phyloP scores from a whole-genome alignment of 1,139 yeast species.

The Geotrichum australiense region DNA sequence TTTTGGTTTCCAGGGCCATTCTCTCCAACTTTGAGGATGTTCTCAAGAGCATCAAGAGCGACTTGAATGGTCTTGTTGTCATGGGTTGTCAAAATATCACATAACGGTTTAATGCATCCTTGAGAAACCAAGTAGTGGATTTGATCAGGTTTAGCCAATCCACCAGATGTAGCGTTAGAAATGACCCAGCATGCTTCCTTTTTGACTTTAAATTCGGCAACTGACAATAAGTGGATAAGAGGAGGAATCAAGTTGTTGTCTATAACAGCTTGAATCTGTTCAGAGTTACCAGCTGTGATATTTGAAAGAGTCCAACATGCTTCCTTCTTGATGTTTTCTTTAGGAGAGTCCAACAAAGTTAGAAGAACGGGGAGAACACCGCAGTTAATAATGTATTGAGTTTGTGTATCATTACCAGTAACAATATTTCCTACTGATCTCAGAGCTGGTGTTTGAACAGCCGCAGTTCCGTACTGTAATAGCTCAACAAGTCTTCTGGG shows the following conservation, averaged over 20 bases:
- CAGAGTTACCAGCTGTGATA: constrained; percentile 93
- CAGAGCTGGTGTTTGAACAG: constrained; percentile 94
- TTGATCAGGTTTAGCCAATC: constrained; percentile 85
- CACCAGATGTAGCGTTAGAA: constrained; percentile 96
- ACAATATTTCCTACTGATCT: constrained; percentile 98
- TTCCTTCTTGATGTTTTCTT: constrained; percentile 91
- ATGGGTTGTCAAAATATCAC: constrained; percentile 82
- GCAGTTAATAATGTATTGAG: constrained; percentile 89
- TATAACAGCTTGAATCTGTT: constrained; percentile 94
- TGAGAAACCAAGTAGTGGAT: constrained; percentile 66
- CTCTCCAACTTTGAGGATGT: constrained; percentile 91
- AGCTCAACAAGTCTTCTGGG: constrained; percentile 92
- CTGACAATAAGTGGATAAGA: constrained; percentile 67
- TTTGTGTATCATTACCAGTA: constrained; percentile 92
- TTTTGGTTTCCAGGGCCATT: constrained; percentile 55
- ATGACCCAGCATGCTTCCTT: constrained; percentile 99
- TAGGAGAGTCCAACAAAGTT: constrained; percentile 71
- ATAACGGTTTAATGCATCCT: constrained; percentile 95
- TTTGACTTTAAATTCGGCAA: constrained; percentile 91
- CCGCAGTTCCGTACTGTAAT: constrained; percentile 70
- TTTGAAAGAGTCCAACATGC: constrained; percentile 99
- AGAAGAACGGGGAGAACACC: constrained; percentile 86
- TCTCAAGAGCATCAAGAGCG: constrained; percentile 89
- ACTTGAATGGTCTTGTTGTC: constrained; percentile 92
- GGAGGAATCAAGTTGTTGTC: constrained; percentile 93